These are phyloP conservation scores for Podaxis mareebaensis DNA, from an alignment of 768 basidiomycete genomes.

Conservation along the genomic window DNA sequence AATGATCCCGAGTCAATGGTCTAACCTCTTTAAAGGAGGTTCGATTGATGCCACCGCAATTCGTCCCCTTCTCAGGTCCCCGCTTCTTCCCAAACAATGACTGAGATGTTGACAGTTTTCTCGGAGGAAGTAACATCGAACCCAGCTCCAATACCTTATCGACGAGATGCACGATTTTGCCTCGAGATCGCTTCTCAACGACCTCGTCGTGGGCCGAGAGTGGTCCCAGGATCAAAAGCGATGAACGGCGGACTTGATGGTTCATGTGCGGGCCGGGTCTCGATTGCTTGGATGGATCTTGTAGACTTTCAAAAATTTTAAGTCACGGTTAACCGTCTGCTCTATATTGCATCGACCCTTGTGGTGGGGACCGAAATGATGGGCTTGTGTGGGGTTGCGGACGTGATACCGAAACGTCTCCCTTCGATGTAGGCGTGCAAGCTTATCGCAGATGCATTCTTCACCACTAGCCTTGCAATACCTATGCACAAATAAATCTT, in stretches of 20 bases:
- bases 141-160: not conserved
- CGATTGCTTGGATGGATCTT: not conserved
- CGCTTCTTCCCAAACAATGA: not conserved
- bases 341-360: slow-evolving; percentile 8
- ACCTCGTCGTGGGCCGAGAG: not conserved
- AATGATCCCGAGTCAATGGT: slow-evolving; percentile 9
- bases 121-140: not conserved
- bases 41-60: slow-evolving; percentile 12
- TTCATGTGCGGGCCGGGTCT: not conserved
- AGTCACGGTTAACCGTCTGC: not conserved
- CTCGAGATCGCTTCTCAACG: not conserved
- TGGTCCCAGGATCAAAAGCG: not conserved
- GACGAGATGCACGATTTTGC: too few relatives aligned
- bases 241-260: slow-evolving; percentile 1
- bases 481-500: not conserved
- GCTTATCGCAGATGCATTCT: too few relatives aligned
- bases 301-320: not conserved
- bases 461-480: not conserved
- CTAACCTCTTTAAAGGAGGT: not conserved
- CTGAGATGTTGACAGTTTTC: not conserved
- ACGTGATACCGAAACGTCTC: too few relatives aligned
- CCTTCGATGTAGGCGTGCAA: too few relatives aligned
- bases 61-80: not conserved
- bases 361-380: not conserved
- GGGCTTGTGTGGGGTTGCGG: not conserved